phyloP scores from a whole-genome alignment of 2,329 filamentous ascomycete species.

The Colletotrichum kahawae region DNA sequence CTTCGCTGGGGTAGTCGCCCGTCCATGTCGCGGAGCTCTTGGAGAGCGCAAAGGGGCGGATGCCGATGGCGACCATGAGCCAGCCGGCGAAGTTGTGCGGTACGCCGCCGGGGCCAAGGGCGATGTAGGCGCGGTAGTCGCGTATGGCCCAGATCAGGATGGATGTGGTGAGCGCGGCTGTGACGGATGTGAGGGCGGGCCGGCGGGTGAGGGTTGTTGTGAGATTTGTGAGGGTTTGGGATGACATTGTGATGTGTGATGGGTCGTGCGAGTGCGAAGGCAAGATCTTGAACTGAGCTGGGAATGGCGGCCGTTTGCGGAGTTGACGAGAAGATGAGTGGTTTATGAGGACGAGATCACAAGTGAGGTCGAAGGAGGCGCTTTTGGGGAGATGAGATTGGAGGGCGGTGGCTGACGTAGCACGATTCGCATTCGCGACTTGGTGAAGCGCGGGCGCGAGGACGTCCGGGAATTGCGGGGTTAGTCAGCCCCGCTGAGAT shows the following conservation, averaged over 20 bases:
- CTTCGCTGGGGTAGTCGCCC: constrained; percentile 4
- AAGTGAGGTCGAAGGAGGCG: neutral
- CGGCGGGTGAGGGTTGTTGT: neutral
- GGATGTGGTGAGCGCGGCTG: neutral
- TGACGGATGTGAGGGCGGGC: neutral
- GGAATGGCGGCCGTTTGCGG: too few relatives aligned
- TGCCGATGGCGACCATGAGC: constrained; percentile 28
- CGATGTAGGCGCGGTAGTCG: constrained; percentile 43
- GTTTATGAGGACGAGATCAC: fast-evolving
- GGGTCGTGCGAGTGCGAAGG: too few relatives aligned
- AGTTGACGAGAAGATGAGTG: neutral
- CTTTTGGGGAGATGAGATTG: neutral
- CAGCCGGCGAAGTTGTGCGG: constrained; percentile 48
- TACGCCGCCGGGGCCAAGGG: constrained; percentile 48
- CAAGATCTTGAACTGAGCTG: neutral
- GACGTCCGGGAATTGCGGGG: neutral
- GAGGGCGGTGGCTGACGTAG: neutral
- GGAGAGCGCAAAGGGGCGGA: constrained; percentile 14
- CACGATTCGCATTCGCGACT: neutral
- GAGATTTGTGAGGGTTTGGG: neutral
- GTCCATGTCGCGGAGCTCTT: neutral
- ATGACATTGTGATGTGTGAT: neutral
- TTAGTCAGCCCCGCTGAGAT: neutral
- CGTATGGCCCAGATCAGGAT: neutral
- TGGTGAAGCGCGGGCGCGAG: neutral